These are phyloP conservation scores for Arthrobotrys iridis DNA, from an alignment of 2,329 filamentous ascomycete species.

Conservation along the genomic window DNA sequence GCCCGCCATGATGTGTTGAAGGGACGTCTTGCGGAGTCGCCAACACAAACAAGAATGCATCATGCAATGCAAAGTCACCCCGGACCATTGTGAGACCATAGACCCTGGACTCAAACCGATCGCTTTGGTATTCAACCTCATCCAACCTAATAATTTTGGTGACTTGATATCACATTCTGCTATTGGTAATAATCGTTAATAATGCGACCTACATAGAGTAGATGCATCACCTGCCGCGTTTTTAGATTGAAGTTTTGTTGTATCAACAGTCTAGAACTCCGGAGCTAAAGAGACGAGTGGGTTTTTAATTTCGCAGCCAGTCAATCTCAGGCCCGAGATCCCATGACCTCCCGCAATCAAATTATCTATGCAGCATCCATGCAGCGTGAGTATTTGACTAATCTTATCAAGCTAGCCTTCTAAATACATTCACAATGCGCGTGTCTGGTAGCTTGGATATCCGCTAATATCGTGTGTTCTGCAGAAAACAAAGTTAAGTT, in stretches of 20 bases:
- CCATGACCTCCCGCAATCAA: constrained; percentile 13
- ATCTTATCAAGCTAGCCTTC: constrained; percentile 1
- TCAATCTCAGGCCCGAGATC: constrained; percentile 1
- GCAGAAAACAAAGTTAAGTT: not conserved
- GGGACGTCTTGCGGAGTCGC: too few relatives aligned
- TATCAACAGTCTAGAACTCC: not conserved
- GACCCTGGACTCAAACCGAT: too few relatives aligned
- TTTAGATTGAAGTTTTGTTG: too few relatives aligned
- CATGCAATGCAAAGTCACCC: too few relatives aligned
- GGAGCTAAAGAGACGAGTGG: too few relatives aligned
- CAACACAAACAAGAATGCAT: too few relatives aligned
- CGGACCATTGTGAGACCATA: too few relatives aligned
- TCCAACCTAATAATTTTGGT: not conserved
- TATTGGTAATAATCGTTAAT: not conserved
- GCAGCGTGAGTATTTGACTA: not conserved
- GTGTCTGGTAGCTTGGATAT: not conserved
- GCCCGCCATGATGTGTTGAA: too few relatives aligned
- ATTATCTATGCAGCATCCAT: constrained; percentile 13
- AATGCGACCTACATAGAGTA: not conserved
- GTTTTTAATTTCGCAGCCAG: constrained; percentile 9
- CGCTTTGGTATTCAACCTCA: too few relatives aligned
- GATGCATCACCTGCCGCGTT: not conserved
- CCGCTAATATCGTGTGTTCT: not conserved
- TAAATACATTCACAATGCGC: constrained; percentile 2
- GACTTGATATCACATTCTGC: constrained; percentile 4